These are phyloP conservation scores for Schizopora paradoxa DNA, from an alignment of 1,284 basidiomycete genomes.

Conservation along the genomic window DNA sequence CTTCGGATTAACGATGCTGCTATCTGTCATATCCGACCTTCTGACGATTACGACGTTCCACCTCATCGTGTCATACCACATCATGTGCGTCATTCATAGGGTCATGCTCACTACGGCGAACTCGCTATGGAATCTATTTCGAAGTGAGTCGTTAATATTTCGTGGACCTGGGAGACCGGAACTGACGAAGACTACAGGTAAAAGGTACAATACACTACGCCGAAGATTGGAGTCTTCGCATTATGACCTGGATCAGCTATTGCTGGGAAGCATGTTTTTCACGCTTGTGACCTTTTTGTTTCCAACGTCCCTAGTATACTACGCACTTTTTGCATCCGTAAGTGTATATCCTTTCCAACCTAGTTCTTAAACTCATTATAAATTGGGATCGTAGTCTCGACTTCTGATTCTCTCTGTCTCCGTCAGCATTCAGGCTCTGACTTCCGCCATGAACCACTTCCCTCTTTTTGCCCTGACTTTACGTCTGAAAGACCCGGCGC, in stretches of 20 bases:
- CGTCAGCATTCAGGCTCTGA: constrained; percentile 54
- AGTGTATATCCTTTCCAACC: constrained; percentile 24
- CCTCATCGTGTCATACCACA: constrained; percentile 64
- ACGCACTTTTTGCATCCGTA: constrained; percentile 75
- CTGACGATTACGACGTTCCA: constrained; percentile 69
- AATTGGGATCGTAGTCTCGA: constrained; percentile 45
- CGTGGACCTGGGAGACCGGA: too few species aligned
- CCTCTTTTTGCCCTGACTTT: constrained; percentile 87
- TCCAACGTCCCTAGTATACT: constrained; percentile 87
- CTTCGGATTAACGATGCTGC: constrained; percentile 65
- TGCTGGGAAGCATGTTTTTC: constrained; percentile 93
- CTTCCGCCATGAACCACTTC: constrained; percentile 84
- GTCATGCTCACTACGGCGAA: constrained; percentile 57
- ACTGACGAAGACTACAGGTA: constrained; percentile 48
- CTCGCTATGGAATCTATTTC: constrained; percentile 90
- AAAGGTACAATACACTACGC: constrained; percentile 79
- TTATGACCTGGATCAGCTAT: constrained; percentile 90
- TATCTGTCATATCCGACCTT: constrained; percentile 66
- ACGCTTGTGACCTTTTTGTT: constrained; percentile 87
- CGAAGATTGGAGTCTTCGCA: constrained; percentile 83
- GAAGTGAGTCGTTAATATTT: constrained; percentile 49
- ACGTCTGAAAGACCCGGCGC: constrained; percentile 77
- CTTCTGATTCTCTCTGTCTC: constrained; percentile 55
- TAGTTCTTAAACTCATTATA: constrained; percentile 6
- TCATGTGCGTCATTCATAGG: constrained; percentile 61